Evolutionary conservation across 106 monocot species (phyloP), one percentile per base, ranked within the genome.

Genomic region (Allium fistulosum): DNA sequence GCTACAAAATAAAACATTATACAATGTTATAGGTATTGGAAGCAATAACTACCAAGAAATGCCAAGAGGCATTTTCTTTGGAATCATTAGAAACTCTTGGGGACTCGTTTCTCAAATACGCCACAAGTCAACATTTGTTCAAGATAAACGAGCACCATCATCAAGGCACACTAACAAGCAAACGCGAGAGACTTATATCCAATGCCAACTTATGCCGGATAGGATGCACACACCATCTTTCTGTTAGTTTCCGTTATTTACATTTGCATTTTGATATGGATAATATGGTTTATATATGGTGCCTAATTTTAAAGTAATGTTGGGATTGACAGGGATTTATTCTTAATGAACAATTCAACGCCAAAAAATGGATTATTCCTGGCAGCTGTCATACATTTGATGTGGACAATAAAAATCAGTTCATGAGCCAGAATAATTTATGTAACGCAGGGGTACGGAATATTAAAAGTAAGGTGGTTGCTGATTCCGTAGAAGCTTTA

Each of bases 101-200:
- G 61, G 88, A 88, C 57, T 88, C 88, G 53, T 88, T 77, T 72
- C 82, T 88, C 12, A 88, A 88, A 69, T 88, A 88, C 72, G 79
- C 59, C 11, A 57, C 79, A 49, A 73, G 79, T 53, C 72, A 72
- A 52, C 79, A 88, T 75, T 68, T 88, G 28, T 88, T 85, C 48
- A 67, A 48, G 53, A 65, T 58, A 18, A 68, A 82, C n/a, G 11
- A 59, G 18, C 63, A 82, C 79, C 79, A 85, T 69, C 85, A 88
- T 56, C 79, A 88, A 63, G 88, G 88, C 51, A 68, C 78, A 45
- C 72, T 88, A 59, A 80, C 58, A 15, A 13, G 58, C 7, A 85
- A 62, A 74, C 79, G 80, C 69, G 76, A 82, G 2, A 67, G 58
- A 16, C 22, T 82, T 22, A 74, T 85, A 37, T 82, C 81, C 5